Evolutionary conservation across 495 filamentous ascomycete species (phyloP).

Genomic region (Cairneyella variabilis): DNA sequence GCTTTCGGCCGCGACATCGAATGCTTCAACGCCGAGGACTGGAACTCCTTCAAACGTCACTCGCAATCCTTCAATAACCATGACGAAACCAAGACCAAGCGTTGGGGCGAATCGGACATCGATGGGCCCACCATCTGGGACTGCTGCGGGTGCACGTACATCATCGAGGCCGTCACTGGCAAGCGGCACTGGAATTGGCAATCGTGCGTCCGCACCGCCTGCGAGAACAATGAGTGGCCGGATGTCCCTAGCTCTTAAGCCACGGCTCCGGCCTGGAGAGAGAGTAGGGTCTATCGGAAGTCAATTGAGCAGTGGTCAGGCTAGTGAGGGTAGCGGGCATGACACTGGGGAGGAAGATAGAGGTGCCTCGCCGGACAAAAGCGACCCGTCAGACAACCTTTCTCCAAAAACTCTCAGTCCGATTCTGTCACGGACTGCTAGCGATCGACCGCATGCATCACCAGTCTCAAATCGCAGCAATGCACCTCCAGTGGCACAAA

Average conservation of each 20-base stretch:
- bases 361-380: constrained; percentile 22
- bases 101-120: constrained; percentile 50
- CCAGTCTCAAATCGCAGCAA: constrained; percentile 30
- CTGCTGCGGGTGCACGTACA: constrained; percentile 20
- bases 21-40: constrained; percentile 54
- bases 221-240: constrained; percentile 35
- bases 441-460: constrained; percentile 40
- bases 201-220: constrained; percentile 12
- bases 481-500: constrained; percentile 24
- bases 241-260: constrained; percentile 30
- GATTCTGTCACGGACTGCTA: constrained; percentile 37
- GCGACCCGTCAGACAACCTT: constrained; percentile 33
- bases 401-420: constrained; percentile 46
- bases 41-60: constrained; percentile 54
- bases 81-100: constrained; percentile 49
- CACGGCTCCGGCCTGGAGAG: constrained; percentile 29
- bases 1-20: constrained; percentile 53
- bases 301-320: constrained; percentile 25
- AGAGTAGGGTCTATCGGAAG: constrained; percentile 38
- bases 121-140: constrained; percentile 69
- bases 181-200: constrained; percentile 17
- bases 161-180: constrained; percentile 26
- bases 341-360: constrained; percentile 27
- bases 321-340: constrained; percentile 33
- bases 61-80: constrained; percentile 34